phyloP scores from a whole-genome alignment of 1,284 basidiomycete species.

The Hemileia vastatrix region DNA sequence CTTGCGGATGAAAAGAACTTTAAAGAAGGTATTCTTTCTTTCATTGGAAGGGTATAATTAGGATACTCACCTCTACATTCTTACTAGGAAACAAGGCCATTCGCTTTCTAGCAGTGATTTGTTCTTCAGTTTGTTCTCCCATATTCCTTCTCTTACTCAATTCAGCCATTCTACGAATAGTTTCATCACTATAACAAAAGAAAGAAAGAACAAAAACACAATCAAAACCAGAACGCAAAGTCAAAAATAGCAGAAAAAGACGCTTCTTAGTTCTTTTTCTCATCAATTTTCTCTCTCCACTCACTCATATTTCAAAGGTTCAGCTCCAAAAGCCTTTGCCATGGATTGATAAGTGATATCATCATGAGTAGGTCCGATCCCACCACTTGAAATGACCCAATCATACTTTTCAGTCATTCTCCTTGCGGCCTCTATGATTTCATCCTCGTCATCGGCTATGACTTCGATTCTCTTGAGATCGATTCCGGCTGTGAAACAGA shows the following conservation, averaged over 20 bases:
- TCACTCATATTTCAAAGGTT: slow-evolving; percentile 62
- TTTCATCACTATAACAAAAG: no score
- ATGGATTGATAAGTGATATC: slow-evolving; percentile 84
- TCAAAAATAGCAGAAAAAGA: no score
- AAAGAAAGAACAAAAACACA: no score
- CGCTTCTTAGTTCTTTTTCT: no score
- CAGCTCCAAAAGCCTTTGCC: slow-evolving; percentile 63
- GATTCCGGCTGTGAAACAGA: slow-evolving; percentile 73
- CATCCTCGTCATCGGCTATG: slow-evolving; percentile 75
- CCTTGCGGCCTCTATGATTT: slow-evolving; percentile 76
- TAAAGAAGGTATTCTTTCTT: no score
- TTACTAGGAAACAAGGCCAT: slow-evolving; percentile 70
- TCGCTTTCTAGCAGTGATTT: slow-evolving; percentile 60
- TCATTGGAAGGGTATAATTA: no score
- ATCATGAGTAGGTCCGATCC: slow-evolving; percentile 55
- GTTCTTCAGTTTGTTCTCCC: slow-evolving; percentile 52
- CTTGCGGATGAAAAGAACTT: no score
- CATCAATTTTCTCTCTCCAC: no score
- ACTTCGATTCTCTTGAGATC: slow-evolving; percentile 72
- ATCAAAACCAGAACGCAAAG: no score
- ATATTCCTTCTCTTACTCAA: slow-evolving; percentile 25
- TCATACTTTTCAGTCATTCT: slow-evolving; percentile 74
- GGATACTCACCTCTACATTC: slow-evolving; percentile 29
- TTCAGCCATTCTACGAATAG: slow-evolving; percentile 63
- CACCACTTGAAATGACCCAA: slow-evolving; percentile 74